Evolutionary conservation across 2,329 filamentous ascomycete genomes (phyloP).

Genomic region (Sclerotinia sclerotiorum): DNA sequence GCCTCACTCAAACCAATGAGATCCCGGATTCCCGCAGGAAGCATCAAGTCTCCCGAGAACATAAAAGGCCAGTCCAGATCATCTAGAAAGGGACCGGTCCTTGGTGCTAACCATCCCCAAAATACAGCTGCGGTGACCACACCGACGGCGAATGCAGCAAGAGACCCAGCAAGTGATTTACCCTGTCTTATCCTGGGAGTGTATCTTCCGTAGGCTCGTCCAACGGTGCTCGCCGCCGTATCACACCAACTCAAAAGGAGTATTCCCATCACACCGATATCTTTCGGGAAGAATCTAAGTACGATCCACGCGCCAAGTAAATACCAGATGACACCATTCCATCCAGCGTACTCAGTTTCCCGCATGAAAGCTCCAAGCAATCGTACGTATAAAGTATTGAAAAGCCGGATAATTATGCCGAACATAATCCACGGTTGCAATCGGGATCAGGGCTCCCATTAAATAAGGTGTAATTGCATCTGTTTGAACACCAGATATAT

Average conservation of each 20-base stretch:
- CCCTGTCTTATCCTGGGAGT: constrained; percentile 81
- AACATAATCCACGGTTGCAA: constrained; percentile 76
- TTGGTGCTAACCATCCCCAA: constrained; percentile 82
- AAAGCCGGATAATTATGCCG: constrained; percentile 79
- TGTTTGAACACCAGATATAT: constrained; percentile 75
- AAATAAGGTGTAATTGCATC: constrained; percentile 79
- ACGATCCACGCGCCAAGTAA: constrained; percentile 86
- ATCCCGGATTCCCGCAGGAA: constrained; percentile 61
- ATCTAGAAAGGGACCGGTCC: constrained; percentile 63
- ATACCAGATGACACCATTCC: constrained; percentile 97
- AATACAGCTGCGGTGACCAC: constrained; percentile 81
- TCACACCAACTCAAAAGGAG: constrained; percentile 96
- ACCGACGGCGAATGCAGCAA: constrained; percentile 80
- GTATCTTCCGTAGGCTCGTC: constrained; percentile 83
- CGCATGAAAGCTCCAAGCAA: constrained; percentile 90
- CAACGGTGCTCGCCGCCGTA: constrained; percentile 93
- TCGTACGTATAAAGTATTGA: constrained; percentile 87
- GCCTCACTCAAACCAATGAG: constrained; percentile 60
- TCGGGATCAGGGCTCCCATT: constrained; percentile 77
- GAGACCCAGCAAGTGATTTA: constrained; percentile 87
- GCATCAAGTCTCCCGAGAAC: constrained; percentile 73
- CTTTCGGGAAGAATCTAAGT: constrained; percentile 86
- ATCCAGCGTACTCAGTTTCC: constrained; percentile 89
- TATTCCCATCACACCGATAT: constrained; percentile 85
- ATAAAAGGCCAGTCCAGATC: constrained; percentile 73